Conservation (phyloP, 1,284 basidiomycete genomes). For the Cryptococcus sp. region DNA sequence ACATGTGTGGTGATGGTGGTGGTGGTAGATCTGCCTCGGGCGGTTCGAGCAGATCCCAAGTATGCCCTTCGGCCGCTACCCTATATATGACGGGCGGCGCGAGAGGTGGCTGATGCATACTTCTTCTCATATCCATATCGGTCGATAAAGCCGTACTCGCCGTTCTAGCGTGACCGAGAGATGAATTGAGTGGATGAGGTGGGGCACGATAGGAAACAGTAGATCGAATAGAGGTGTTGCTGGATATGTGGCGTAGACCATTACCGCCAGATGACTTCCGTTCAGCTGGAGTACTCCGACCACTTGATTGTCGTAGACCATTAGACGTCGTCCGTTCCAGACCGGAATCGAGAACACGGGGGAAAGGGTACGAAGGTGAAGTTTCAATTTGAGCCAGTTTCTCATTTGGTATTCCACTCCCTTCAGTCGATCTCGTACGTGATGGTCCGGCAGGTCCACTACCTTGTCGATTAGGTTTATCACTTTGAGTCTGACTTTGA, state of each 20-base stretch:
- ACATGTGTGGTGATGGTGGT: no score
- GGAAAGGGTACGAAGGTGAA: constrained; percentile 30
- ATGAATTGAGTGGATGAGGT: constrained; percentile 45
- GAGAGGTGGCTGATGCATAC: constrained; percentile 40
- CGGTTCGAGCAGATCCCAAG: constrained; percentile 21
- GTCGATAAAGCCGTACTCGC: constrained; percentile 19
- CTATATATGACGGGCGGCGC: constrained; percentile 38
- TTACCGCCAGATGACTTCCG: not conserved
- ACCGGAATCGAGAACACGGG: constrained; percentile 7
- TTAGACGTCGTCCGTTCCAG: not conserved
- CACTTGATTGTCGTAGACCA: not conserved
- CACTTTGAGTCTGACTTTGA: not conserved
- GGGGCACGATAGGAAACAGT: constrained; percentile 41
- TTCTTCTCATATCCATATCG: constrained; percentile 12
- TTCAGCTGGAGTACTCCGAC: no score
- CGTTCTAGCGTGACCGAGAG: constrained; percentile 15
- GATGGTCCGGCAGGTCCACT: not conserved
- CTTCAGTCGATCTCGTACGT: constrained; percentile 15
- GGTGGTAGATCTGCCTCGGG: not conserved
- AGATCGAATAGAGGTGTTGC: constrained; percentile 37
- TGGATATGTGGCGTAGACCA: constrained; percentile 26
- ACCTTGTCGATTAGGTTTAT: not conserved
- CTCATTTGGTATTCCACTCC: constrained; percentile 17
- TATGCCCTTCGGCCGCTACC: constrained; percentile 32
- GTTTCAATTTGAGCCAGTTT: constrained; percentile 5